Base-by-base conservation (phyloP, 768 basidiomycete species). In the Steccherinum ochraceum region DNA sequence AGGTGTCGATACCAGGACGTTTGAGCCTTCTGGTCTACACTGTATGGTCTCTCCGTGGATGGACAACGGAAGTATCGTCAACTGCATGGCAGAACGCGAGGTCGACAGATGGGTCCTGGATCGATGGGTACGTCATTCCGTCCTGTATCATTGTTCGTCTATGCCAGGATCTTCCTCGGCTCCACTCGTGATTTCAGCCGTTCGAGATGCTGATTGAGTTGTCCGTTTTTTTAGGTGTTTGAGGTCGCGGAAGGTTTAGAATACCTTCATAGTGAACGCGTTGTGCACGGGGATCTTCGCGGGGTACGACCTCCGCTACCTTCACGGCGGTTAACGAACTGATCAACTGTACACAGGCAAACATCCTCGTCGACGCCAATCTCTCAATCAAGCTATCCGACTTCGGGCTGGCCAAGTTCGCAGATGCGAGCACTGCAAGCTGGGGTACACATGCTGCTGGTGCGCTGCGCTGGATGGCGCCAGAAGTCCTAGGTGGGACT, bases 211-310 rank as follows among this genome's bases (percentile, higher is more conserved):
- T 43, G 21, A 35, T 16, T 35, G 7, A 43, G 18, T 5, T 23
- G 16, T 43, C n/a, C n/a, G n/a, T 23, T 43, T 7, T 4, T 10
- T 3, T n/a, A 54, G 52, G 27, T 54, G 12, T 7, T 3, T 19
- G 11, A 54, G 35, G 50, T 54, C n/a, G 48, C 52, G 5, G 10
- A 49, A 3, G 52, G 48, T 2, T 27, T 54, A 25, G 49, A 13
- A 12, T 54, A 54, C 23, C 26, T 54, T 2, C 52, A 54, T 27
- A 26, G 7, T 13, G 52, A 54, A 42, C 39, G 42, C 5, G 21
- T 54, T 2, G 52, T 46, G 4, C 52, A 54, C 27, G 52, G 52
- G 4, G 52, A 54, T 24, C 23, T 54, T 12, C 48, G 52, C 20
- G 52, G 52, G 5, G 41, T 43, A 43, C 18, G 41, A 10, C 41